Base-by-base conservation (phyloP, 2,329 filamentous ascomycete species). In the Sporothrix brunneoviolacea region DNA sequence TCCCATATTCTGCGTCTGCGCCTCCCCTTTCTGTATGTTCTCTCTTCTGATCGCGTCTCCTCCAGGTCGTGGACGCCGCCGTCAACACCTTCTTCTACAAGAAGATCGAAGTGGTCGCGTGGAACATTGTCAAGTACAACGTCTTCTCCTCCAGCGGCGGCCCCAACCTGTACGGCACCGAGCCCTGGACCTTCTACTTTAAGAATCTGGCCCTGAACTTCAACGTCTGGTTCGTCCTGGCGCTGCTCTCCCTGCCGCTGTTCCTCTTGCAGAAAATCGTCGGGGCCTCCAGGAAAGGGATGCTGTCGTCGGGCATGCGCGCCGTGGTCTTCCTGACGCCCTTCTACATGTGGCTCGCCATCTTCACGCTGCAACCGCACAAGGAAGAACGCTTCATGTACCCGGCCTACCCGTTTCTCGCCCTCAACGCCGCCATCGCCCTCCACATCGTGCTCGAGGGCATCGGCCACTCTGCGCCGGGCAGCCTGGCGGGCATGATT, bases 361-460 rank as follows among this genome's bases (percentile, higher is more conserved):
- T 97, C 55, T 97, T 98, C 70, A 91, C 88, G 0, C 65, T 86
- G 8, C 93, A 98, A 64, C 88, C 93, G 15, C 93, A 98, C 70
- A 98, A 98, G 63, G 93, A 98, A 65, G 93, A 98, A 68, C 79
- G 93, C 7, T 98, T 98, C 72, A 97, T 98, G 91, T 98, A 95
- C 62, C 93, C 93, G 0, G 87, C 82, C 2, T 98, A 98, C 61
- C 93, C 93, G 1, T 89, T 91, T 56, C 74, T 98, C 33, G 86
- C 87, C 0, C 74, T 98, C 32, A 96, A 95, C 61, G 91, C 91
- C 3, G 87, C 91, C 8, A 78, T 96, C 48, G 80, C 88, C 4
- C 71, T 94, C 32, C 90, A 97, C 65, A 85, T 94, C 52, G 62
- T 94, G 2, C 75, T 97, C 15, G 75, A 82, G 12, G 83, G 84